phyloP scores from a whole-genome alignment of 768 basidiomycete genomes.

The Cantharellus anzutake region DNA sequence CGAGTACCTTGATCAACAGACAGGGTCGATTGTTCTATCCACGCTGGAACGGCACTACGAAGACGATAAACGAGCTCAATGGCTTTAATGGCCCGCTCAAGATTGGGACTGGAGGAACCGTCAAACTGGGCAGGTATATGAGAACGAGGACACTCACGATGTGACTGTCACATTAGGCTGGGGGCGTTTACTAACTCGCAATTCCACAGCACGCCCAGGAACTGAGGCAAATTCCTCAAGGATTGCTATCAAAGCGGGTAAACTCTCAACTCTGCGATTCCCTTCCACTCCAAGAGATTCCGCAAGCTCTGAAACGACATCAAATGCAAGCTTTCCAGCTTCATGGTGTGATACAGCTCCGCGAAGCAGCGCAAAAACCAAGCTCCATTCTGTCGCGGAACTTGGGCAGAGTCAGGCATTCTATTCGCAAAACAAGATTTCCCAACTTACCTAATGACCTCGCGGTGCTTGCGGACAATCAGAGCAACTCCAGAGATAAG shows the following conservation, averaged over 20 bases:
- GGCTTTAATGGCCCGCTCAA: slow-evolving; percentile 68
- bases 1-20: slow-evolving; percentile 16
- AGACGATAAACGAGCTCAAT: slow-evolving; percentile 64
- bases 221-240: slow-evolving; percentile 73
- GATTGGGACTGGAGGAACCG: slow-evolving; percentile 13
- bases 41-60: slow-evolving; percentile 39
- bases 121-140: too few species aligned
- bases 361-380: slow-evolving; percentile 73
- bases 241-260: slow-evolving; percentile 54
- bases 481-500: slow-evolving; percentile 60
- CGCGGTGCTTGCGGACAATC: slow-evolving; percentile 57
- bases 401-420: slow-evolving; percentile 18
- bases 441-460: slow-evolving; percentile 40
- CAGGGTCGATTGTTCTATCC: slow-evolving; percentile 28
- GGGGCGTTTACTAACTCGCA: slow-evolving; percentile 34
- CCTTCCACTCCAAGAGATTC: slow-evolving; percentile 36
- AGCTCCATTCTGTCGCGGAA: slow-evolving; percentile 90
- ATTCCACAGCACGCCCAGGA: slow-evolving; percentile 34
- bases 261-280: slow-evolving; percentile 57
- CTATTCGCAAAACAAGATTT: background rate
- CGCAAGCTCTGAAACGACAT: slow-evolving; percentile 48
- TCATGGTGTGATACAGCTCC: slow-evolving; percentile 73
- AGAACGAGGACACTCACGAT: slow-evolving; percentile 2
- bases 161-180: background rate
- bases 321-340: slow-evolving; percentile 71